Evolutionary conservation across 2,329 filamentous ascomycete species (phyloP), one percentile per base, ranked within the genome.

Genomic region (Paramyrothecium roridum): DNA sequence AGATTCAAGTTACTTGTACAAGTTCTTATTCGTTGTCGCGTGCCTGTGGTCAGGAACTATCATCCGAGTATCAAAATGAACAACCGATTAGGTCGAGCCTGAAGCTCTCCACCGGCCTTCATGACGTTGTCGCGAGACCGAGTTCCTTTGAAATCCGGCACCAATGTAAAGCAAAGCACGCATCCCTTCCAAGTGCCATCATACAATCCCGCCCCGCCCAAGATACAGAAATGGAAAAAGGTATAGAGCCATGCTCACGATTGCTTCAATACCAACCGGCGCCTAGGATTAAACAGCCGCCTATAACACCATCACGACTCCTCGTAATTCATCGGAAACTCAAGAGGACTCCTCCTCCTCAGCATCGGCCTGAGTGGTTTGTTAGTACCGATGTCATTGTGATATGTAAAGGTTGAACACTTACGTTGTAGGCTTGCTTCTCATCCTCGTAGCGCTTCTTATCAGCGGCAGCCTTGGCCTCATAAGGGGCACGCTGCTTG

Each of bases 361-460:
- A 65, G 78, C 82, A 58, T 78, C 80, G 69, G 82, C 82, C 81
- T 86, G 71, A 55, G 56, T 56, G 23, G 6, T 33, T 57, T 52
- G 61, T 71, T 67, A 74, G 71, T 59, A 53, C 59, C 48, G 55
- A 56, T 34, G 54, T 37, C 8, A 37, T n/a, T 45, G n/a, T 17
- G 20, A 13, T 30, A 12, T 17, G 53, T 59, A 57, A 56, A 57
- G 34, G 40, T 51, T 34, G 53, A 56, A 22, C 47, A 50, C 88
- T 81, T 81, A 96, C 91, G 70, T 91, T 87, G 83, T 96, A 99
- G 63, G 85, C 90, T 64, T 89, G 88, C 85, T 99, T 99, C 85
- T 98, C 92, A 66, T 96, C 91, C 76, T 98, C 93, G 74, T 98
- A 99, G 60, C 95, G 89, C 88, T 98, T 96, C 91, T 98, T 99